These are phyloP conservation scores for Guadua angustifolia DNA, from an alignment of 176 grass and related monocot species.

Conservation along the genomic window DNA sequence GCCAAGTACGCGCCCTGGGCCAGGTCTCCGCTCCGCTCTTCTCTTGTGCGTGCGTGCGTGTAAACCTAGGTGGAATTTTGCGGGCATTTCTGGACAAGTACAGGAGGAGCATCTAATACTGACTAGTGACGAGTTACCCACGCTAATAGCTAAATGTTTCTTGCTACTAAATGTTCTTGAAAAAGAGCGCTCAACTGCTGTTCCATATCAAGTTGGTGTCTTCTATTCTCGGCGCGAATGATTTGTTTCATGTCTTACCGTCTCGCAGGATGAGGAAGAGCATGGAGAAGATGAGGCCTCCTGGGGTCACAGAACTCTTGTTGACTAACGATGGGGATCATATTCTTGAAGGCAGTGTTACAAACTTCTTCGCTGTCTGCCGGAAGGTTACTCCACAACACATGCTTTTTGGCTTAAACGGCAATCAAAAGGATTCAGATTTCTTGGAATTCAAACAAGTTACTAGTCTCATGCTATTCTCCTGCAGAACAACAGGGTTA, in stretches of 20 bases:
- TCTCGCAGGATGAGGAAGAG: constrained; percentile 67
- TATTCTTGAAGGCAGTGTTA: constrained; percentile 82
- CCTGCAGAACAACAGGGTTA: background rate
- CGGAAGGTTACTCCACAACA: constrained; percentile 50
- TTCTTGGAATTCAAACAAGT: too few relatives aligned
- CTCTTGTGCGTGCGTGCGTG: too few relatives aligned
- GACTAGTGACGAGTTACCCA: too few relatives aligned
- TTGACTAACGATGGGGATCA: constrained; percentile 76
- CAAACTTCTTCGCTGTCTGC: constrained; percentile 77
- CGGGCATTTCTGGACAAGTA: background rate
- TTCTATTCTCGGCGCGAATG: background rate
- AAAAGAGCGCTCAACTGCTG: background rate
- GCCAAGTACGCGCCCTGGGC: constrained; percentile 82
- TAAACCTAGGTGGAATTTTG: background rate
- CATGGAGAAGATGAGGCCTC: constrained; percentile 90
- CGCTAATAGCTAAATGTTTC: too few relatives aligned
- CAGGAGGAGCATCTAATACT: background rate
- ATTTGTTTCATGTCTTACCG: background rate
- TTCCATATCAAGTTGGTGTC: too few relatives aligned
- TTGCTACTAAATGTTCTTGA: too few relatives aligned
- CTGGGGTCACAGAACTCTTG: constrained; percentile 70
- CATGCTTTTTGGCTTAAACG: background rate
- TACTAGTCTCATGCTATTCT: background rate
- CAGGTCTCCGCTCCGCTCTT: constrained; percentile 34
- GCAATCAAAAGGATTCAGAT: too few relatives aligned